phyloP scores from a whole-genome alignment of 441 rosid species.

The Populus trichocarpa region DNA sequence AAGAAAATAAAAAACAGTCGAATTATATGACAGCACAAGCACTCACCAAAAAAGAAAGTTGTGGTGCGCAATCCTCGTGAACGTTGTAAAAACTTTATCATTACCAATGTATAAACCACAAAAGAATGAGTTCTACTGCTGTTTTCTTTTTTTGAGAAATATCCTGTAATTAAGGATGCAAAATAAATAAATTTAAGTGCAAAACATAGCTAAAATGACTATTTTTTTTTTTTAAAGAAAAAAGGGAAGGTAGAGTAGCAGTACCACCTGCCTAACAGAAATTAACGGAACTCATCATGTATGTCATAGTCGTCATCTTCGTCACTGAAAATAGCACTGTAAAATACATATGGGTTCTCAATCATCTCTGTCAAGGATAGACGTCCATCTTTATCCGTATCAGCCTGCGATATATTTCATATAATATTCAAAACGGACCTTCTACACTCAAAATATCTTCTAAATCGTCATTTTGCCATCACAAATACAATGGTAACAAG shows the following conservation, averaged over 20 bases:
- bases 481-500: background rate
- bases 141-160: background rate
- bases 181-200: background rate
- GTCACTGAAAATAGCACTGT: conserved; percentile 79
- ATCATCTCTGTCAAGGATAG: conserved; percentile 79
- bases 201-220: background rate
- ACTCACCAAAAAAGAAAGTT: background rate
- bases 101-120: conserved; percentile 3
- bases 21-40: background rate
- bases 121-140: conserved; percentile 10
- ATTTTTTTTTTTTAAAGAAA: too few relatives aligned
- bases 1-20: background rate
- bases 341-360: conserved; percentile 87
- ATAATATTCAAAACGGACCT: conserved; percentile 6
- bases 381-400: conserved; percentile 72
- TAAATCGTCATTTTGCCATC: background rate
- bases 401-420: conserved; percentile 58
- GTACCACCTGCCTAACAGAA: conserved; percentile 18
- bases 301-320: conserved; percentile 53
- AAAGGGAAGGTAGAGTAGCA: background rate
- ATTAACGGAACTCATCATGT: conserved; percentile 85
- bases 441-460: background rate
- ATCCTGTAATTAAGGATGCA: conserved; percentile 24
- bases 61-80: conserved; percentile 1
- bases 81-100: conserved; percentile 2